Percentiles rank a stretch among this genome's conserved stretches.
phyloP scores from a whole-genome alignment of 1,284 basidiomycete genomes.

The Trametes pubescens region DNA sequence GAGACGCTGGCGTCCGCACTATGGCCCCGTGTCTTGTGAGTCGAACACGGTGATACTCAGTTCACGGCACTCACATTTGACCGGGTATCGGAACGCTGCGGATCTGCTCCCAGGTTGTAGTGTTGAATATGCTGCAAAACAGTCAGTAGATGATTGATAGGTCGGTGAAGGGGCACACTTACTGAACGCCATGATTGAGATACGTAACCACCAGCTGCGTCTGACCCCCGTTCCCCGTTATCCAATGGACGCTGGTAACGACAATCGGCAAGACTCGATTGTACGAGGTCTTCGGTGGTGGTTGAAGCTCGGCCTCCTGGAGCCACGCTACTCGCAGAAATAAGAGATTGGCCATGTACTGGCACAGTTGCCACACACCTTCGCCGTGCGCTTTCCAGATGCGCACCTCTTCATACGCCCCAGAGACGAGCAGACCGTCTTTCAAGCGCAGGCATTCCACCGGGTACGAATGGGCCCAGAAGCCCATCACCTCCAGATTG shows the following conservation, averaged over 20 bases:
- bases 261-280: neutral
- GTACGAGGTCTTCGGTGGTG: constrained; percentile 7
- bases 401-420: constrained; percentile 7
- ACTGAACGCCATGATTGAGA: constrained; percentile 14
- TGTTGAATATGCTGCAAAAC: neutral
- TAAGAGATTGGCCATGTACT: neutral
- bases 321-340: neutral
- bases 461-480: constrained; percentile 11
- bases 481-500: neutral
- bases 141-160: neutral
- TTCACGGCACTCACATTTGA: constrained; percentile 7
- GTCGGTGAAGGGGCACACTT: neutral
- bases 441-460: neutral
- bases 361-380: neutral
- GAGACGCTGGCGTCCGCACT: constrained; percentile 17
- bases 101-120: neutral
- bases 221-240: neutral
- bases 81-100: constrained; percentile 6
- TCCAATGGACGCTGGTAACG: constrained; percentile 8
- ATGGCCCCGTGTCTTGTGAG: neutral
- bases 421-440: constrained; percentile 3
- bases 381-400: neutral
- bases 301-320: neutral
- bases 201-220: constrained; percentile 2
- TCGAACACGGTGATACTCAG: neutral